Evolutionary conservation across 1,284 basidiomycete species (phyloP).

Genomic region (Mycosarcoma maydis): DNA sequence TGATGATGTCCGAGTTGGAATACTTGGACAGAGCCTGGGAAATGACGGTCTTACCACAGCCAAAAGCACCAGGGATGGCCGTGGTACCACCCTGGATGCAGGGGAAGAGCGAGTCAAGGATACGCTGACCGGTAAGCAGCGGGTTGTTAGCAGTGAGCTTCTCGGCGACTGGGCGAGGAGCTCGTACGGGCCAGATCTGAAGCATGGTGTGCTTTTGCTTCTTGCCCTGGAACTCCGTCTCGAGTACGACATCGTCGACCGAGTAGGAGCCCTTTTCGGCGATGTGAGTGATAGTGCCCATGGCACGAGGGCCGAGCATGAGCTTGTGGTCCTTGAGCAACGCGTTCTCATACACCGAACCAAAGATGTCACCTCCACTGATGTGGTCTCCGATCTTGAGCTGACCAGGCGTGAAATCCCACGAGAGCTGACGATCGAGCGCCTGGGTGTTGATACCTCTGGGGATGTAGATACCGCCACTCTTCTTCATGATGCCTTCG

Average conservation of each 20-base stretch:
- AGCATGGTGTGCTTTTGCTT: conserved; percentile 92
- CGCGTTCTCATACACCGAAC: conserved; percentile 95
- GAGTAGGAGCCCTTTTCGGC: conserved; percentile 94
- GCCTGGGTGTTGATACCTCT: conserved; percentile 94
- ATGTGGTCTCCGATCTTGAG: conserved; percentile 87
- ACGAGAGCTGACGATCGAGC: conserved; percentile 85
- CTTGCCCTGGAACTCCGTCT: conserved; percentile 98
- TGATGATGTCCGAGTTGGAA: conserved; percentile 99
- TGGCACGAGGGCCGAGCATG: conserved; percentile 90
- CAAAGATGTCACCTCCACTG: conserved; percentile 95
- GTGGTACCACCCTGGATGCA: conserved; percentile 99
- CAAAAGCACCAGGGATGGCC: conserved; percentile 98
- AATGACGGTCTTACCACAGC: conserved; percentile 73
- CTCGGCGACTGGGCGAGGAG: conserved; percentile 91
- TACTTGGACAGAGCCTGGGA: conserved; percentile 88
- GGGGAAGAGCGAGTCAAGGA: conserved; percentile 97
- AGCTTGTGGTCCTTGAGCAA: conserved; percentile 96
- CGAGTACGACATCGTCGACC: conserved; percentile 91
- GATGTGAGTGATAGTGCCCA: conserved; percentile 92
- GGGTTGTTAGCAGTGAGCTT: conserved; percentile 94
- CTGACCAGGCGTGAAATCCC: conserved; percentile 92
- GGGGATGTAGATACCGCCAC: conserved; percentile 96
- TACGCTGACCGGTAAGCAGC: conserved; percentile 93
- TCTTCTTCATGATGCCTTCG: conserved; percentile 92
- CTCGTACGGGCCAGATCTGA: conserved; percentile 99